A percentile compares a stretch with the other conserved stretches of the same genome.
Evolutionary conservation across 176 grass and related monocot species (phyloP).

Genomic region (Chloris gayana): DNA sequence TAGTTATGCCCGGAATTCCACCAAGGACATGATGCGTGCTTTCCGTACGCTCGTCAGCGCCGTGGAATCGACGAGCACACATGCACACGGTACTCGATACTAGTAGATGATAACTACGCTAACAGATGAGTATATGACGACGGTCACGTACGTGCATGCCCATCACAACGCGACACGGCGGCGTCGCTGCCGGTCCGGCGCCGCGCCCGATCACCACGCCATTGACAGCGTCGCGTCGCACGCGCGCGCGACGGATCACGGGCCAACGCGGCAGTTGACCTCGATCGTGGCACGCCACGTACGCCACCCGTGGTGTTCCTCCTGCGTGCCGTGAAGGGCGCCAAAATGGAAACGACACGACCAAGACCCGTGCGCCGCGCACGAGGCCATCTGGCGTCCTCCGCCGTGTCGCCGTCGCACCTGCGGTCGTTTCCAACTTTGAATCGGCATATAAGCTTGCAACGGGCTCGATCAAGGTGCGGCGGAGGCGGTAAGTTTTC

Average conservation of each 20-base stretch:
- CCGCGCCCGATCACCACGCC: background rate
- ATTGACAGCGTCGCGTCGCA: background rate
- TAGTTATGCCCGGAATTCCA: background rate
- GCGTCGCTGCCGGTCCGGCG: background rate
- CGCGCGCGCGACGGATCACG: background rate
- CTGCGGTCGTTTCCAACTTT: background rate
- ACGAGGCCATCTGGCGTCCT: background rate
- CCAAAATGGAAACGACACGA: background rate
- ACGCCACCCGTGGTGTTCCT: background rate
- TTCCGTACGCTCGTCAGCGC: background rate
- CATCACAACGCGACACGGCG: background rate
- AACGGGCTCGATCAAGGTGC: no score
- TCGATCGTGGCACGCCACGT: no score
- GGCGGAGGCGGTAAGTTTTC: background rate
- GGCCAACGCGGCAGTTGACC: background rate
- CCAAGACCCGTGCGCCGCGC: background rate
- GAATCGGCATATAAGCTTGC: background rate
- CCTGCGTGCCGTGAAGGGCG: constrained; percentile 20
- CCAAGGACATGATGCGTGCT: background rate
- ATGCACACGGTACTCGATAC: no score
- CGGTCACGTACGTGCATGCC: background rate
- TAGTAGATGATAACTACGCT: background rate
- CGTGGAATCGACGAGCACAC: background rate
- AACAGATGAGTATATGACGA: no score
- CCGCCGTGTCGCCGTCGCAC: background rate